Base-by-base conservation (phyloP, 2,329 filamentous ascomycete genomes). In the Curvularia eragrostidis region DNA sequence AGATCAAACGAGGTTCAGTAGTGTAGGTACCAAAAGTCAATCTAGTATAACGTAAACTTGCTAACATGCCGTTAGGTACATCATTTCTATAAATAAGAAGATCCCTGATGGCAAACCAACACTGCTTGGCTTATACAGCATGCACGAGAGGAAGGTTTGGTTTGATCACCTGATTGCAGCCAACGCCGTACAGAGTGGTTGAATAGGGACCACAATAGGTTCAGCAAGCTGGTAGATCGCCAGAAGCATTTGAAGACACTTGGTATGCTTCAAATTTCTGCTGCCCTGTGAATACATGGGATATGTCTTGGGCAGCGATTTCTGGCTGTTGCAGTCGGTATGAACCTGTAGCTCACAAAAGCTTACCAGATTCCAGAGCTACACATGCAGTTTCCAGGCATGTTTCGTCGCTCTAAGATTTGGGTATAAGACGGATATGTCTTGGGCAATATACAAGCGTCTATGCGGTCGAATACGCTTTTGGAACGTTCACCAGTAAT, bases 1-100 rank as follows among this genome's bases (percentile, higher is more conserved):
- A 72, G 4, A 66, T 72, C 10, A 65, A 70, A 12, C 50, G 69
- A 12, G 68, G 67, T 9, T 67, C 64, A 5, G 34, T 65, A 9
- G 23, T 72, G 24, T 61, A 50, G 32, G 58, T 52, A 5, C 34
- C 13, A 34, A 8, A 3, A 1, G 1, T 38, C 13, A 5, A 18
- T n/a, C 1, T 3, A 19, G 1, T 4, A 15, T 32, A 12, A 6
- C 1, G 38, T 10, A 12, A 6, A 2, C 12, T 8, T 23, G 10
- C 48, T 61, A 21, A 61, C 19, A 21, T n/a, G 9, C 6, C 23
- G 19, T 3, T 18, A 61, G 58, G 43, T 72, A 72, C 28, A 51
- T 59, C 2, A 65, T 72, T 15, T 59, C 57, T 34, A 41, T 72
- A 8, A 64, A 57, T 18, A 56, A 54, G n/a, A 67, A 58, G n/a